Evolutionary conservation across 2,329 filamentous ascomycete species (phyloP).

Genomic region (Cladosporium velox): DNA sequence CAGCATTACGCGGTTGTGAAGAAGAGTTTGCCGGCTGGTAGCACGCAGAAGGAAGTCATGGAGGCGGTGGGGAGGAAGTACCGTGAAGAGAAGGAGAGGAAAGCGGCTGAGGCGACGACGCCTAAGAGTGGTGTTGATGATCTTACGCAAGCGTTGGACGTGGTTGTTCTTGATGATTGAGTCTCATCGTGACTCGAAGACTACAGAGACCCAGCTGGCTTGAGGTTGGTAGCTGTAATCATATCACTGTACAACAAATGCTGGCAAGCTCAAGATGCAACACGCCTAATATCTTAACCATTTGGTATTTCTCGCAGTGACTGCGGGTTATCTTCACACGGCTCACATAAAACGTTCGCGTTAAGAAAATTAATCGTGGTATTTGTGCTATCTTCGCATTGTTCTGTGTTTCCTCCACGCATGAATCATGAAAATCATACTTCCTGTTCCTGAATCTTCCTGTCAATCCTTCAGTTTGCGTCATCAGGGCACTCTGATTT

Average conservation of each 20-base stretch:
- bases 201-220: not conserved
- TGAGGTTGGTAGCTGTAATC: not conserved
- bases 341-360: not conserved
- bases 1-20: conserved; percentile 65
- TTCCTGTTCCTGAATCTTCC: not conserved
- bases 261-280: not conserved
- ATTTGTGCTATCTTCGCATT: conserved; percentile 2
- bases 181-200: not conserved
- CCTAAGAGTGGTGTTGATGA: conserved; percentile 23
- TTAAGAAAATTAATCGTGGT: not conserved
- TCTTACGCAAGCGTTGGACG: conserved; percentile 25
- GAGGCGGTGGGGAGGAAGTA: conserved; percentile 65
- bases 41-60: conserved; percentile 69
- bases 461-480: not conserved
- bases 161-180: conserved; percentile 29
- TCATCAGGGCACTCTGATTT: conserved; percentile 23
- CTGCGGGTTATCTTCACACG: not conserved
- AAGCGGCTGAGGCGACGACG: conserved; percentile 1
- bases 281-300: not conserved
- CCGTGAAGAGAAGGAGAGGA: conserved; percentile 49
- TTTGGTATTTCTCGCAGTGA: not conserved
- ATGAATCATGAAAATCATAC: not conserved
- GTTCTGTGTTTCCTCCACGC: not conserved
- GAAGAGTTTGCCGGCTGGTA: conserved; percentile 54
- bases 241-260: not conserved